Percentiles rank a stretch among this genome's conserved stretches.
phyloP scores from a whole-genome alignment of 1,139 yeast genomes.

The Geotrichum fermentans region DNA sequence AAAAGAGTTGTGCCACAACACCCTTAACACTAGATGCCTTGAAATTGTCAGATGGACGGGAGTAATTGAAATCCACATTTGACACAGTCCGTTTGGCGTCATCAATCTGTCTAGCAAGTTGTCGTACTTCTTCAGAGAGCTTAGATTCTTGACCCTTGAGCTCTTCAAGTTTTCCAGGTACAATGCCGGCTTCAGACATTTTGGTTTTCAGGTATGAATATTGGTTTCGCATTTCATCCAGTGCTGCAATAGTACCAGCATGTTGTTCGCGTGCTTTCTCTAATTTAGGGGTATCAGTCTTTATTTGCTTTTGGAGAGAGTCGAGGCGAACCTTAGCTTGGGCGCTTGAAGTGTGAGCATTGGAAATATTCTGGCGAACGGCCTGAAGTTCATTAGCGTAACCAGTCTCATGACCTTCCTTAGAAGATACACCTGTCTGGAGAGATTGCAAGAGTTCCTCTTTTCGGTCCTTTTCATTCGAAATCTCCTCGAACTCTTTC shows the following conservation, averaged over 20 bases:
- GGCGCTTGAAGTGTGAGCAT: slow-evolving; percentile 53
- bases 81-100: slow-evolving; percentile 60
- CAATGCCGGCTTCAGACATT: slow-evolving; percentile 56
- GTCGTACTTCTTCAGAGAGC: slow-evolving; percentile 38
- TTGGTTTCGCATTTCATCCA: slow-evolving; percentile 43
- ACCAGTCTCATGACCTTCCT: slow-evolving; percentile 77
- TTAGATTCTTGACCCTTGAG: slow-evolving; percentile 42
- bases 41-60: slow-evolving; percentile 56
- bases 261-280: slow-evolving; percentile 54
- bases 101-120: slow-evolving; percentile 50
- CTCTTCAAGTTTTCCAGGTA: slow-evolving; percentile 46
- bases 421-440: slow-evolving; percentile 85
- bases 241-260: slow-evolving; percentile 41
- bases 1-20: slow-evolving; percentile 80
- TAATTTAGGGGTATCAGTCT: slow-evolving; percentile 50
- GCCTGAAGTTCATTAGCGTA: slow-evolving; percentile 69
- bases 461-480: slow-evolving; percentile 52
- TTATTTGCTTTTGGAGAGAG: slow-evolving; percentile 53
- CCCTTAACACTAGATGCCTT: slow-evolving; percentile 65
- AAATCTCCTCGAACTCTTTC: slow-evolving; percentile 43
- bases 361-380: slow-evolving; percentile 54
- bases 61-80: slow-evolving; percentile 70
- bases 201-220: slow-evolving; percentile 44
- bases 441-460: slow-evolving; percentile 80
- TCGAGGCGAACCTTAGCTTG: slow-evolving; percentile 57